Evolutionary conservation across 2,329 filamentous ascomycete species (phyloP), one percentile per base, ranked within the genome.

Genomic region (Clarireedia paspali): DNA sequence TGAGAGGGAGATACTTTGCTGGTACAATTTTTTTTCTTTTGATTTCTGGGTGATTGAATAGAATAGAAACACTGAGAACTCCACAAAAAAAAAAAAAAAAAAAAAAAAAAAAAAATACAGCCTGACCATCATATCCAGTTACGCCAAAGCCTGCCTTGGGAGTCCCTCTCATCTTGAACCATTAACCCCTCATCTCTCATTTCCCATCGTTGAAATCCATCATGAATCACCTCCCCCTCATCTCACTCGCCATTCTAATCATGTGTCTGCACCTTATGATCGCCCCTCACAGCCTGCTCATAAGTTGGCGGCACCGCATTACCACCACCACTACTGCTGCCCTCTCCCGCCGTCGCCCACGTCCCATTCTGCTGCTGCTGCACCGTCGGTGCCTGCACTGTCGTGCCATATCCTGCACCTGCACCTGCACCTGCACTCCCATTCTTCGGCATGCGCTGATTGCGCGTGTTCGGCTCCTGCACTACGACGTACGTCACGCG

Each of bases 261-360:
- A 39, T 52, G 61, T 6, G 63, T 61, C 78, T 97, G 94, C 50
- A 96, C 78, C 80, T 97, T 97, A 73, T 96, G 75, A 69, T 97
- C 92, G 1, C 89, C 91, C 66, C 85, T 86, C 57, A 96, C 86
- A 48, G 90, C 92, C 73, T 96, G 89, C 15, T 88, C 87, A 71
- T 97, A 97, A 14, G 87, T 89, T 4, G 94, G 92, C 44, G 92
- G 91, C 34, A 81, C 77, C 12, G 74, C 74, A 49, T 75, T 68
- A 62, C 71, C 73, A 67, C 73, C 68, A 68, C 73, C 68, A 68
- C 73, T 68, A 68, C 73, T 68, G 42, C 77, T 71, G 23, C 61
- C 61, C 53, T 63, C 68, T 47, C 69, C 65, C 17, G 64, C 65
- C 64, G 64, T 62, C 36, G 56, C 58, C 64, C 68, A 67, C 2